Evolutionary conservation across 2,329 filamentous ascomycete genomes (phyloP).

Genomic region (Lachnellula subtilissima): DNA sequence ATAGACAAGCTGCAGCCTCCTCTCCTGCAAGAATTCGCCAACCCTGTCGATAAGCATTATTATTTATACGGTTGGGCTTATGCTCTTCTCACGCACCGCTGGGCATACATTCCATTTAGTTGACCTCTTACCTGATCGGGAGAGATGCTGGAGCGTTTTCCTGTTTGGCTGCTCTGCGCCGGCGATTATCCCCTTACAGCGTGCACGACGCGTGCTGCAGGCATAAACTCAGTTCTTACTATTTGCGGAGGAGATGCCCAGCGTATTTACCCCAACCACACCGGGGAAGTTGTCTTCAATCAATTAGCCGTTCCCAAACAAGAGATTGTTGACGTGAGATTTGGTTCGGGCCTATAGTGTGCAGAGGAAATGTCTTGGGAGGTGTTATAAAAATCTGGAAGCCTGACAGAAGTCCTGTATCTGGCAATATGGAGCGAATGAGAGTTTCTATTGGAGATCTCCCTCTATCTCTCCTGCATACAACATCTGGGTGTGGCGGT

Average conservation of each 20-base stretch:
- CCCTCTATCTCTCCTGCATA: neutral
- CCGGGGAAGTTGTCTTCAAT: neutral
- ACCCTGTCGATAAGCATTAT: conserved; percentile 14
- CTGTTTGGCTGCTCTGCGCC: neutral
- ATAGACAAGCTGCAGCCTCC: neutral
- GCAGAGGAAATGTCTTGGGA: no score
- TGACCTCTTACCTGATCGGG: neutral
- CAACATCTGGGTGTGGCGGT: neutral
- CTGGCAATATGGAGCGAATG: neutral
- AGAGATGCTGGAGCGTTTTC: no score
- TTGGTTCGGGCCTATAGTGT: neutral
- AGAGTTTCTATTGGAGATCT: neutral
- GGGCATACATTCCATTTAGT: no score
- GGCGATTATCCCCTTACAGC: neutral
- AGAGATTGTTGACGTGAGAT: conserved; percentile 9
- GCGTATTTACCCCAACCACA: neutral
- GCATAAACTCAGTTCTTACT: neutral
- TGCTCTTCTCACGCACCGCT: no score
- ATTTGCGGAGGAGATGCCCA: conserved; percentile 3
- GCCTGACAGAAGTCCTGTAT: neutral
- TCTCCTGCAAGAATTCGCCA: neutral
- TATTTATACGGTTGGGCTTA: neutral
- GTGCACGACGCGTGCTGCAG: neutral
- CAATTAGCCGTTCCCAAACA: neutral
- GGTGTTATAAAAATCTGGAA: neutral